Percentiles rank a stretch among this genome's conserved stretches.
These are phyloP conservation scores for Nepenthes gracilis DNA, from an alignment of 148 eudicot species.

Conservation along the genomic window DNA sequence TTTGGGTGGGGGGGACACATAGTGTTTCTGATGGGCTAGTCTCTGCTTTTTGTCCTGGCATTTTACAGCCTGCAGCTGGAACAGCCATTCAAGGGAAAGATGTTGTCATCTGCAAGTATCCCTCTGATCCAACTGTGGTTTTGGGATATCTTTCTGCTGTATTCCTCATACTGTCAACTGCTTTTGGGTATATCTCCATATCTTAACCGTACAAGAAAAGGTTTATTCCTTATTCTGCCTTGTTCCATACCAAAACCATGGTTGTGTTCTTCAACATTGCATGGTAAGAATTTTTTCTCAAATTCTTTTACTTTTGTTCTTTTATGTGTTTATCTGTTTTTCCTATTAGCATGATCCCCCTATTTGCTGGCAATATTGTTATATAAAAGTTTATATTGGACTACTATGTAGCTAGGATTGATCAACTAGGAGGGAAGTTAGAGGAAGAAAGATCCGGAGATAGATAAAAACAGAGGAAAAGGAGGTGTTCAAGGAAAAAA, in stretches of 20 bases:
- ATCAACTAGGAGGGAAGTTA: too few relatives aligned
- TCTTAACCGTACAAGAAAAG: slow-evolving; percentile 71
- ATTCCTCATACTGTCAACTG: slow-evolving; percentile 35
- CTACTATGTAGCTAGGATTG: too few relatives aligned
- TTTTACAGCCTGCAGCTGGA: slow-evolving; percentile 70
- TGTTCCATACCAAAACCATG: slow-evolving; percentile 62
- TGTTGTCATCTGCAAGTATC: slow-evolving; percentile 72
- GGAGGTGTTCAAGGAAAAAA: too few relatives aligned
- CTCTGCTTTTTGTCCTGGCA: slow-evolving; percentile 2
- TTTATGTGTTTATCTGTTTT: neutral
- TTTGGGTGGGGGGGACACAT: too few relatives aligned
- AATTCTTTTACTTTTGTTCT: neutral
- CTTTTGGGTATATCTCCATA: slow-evolving; percentile 46
- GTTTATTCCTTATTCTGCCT: slow-evolving; percentile 56
- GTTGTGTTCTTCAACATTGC: slow-evolving; percentile 70
- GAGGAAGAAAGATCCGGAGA: too few relatives aligned
- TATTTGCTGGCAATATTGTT: neutral
- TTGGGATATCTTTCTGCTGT: slow-evolving; percentile 61
- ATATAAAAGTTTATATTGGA: too few relatives aligned
- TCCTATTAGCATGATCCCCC: neutral
- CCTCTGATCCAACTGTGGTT: slow-evolving; percentile 58
- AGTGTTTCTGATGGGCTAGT: neutral
- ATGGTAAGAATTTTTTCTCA: slow-evolving; percentile 22
- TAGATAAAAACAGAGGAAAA: too few relatives aligned
- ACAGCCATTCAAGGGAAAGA: slow-evolving; percentile 63